Percentiles rank a stretch among this genome's conserved stretches.
phyloP scores from a whole-genome alignment of 2,329 filamentous ascomycete species.

The Aspergillus sp. region DNA sequence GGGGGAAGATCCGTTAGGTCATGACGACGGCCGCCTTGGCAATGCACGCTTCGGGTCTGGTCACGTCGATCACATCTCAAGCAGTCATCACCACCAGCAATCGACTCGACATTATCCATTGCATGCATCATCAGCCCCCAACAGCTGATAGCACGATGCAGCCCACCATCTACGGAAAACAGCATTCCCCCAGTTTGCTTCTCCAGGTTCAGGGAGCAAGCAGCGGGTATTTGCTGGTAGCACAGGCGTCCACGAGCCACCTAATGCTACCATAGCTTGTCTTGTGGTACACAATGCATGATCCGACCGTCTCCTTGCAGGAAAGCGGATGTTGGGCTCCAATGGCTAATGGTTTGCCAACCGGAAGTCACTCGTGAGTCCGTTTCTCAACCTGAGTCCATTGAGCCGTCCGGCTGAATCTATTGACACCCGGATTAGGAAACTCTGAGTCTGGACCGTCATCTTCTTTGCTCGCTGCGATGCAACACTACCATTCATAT shows the following conservation, averaged over 20 bases:
- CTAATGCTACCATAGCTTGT: background rate
- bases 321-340: background rate
- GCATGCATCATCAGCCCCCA: background rate
- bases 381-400: background rate
- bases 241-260: background rate
- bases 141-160: background rate
- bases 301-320: background rate
- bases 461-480: background rate
- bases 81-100: background rate
- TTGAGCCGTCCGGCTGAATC: constrained; percentile 13
- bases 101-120: background rate
- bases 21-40: background rate
- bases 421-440: constrained; percentile 33
- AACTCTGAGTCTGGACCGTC: background rate
- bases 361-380: background rate
- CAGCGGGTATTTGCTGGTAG: background rate
- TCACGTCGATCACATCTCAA: background rate
- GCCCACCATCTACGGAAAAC: background rate
- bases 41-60: background rate
- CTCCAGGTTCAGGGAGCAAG: background rate
- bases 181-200: background rate
- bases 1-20: background rate
- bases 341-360: background rate
- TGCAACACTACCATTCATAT: constrained; percentile 14
- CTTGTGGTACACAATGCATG: background rate